Conservation (phyloP, 768 basidiomycete genomes). For the Lactarius akahatsu region DNA sequence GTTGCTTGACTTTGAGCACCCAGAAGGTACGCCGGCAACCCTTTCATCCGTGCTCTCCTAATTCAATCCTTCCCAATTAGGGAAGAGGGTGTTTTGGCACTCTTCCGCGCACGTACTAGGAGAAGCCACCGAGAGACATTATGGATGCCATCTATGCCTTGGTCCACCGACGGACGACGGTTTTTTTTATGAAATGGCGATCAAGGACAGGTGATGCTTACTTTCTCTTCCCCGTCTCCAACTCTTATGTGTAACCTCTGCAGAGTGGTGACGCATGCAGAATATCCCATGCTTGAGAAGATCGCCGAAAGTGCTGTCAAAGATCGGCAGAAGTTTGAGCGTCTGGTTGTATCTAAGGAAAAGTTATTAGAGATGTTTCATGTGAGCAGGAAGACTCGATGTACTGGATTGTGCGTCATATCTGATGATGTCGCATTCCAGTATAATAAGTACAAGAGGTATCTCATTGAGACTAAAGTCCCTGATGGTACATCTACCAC, state of each 20-base stretch:
- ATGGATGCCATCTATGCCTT: slow-evolving; percentile 94
- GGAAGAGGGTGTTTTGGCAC: slow-evolving; percentile 99
- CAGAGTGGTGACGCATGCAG: slow-evolving; percentile 74
- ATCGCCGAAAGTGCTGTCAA: slow-evolving; percentile 85
- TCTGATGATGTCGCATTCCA: slow-evolving; percentile 36
- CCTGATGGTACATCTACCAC: slow-evolving; percentile 96
- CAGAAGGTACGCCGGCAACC: slow-evolving; percentile 58
- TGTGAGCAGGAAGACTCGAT: slow-evolving; percentile 42
- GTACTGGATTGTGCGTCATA: not conserved
- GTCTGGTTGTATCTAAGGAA: slow-evolving; percentile 91
- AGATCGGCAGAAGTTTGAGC: slow-evolving; percentile 97
- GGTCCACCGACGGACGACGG: slow-evolving; percentile 97
- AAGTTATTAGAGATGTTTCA: slow-evolving; percentile 95
- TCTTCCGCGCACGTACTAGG: slow-evolving; percentile 98
- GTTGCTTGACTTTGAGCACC: slow-evolving; percentile 88
- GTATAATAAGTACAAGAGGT: slow-evolving; percentile 99
- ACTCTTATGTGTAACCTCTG: not conserved
- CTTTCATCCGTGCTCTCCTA: not conserved
- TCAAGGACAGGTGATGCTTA: slow-evolving; percentile 63
- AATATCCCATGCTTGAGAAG: slow-evolving; percentile 89
- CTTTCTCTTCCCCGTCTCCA: not conserved
- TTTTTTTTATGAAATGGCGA: slow-evolving; percentile 99
- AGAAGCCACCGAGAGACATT: slow-evolving; percentile 93
- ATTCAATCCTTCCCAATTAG: slow-evolving; percentile 39
- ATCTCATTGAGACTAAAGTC: slow-evolving; percentile 93